phyloP scores from a whole-genome alignment of 768 basidiomycete species.

The Mycena epipterygia region DNA sequence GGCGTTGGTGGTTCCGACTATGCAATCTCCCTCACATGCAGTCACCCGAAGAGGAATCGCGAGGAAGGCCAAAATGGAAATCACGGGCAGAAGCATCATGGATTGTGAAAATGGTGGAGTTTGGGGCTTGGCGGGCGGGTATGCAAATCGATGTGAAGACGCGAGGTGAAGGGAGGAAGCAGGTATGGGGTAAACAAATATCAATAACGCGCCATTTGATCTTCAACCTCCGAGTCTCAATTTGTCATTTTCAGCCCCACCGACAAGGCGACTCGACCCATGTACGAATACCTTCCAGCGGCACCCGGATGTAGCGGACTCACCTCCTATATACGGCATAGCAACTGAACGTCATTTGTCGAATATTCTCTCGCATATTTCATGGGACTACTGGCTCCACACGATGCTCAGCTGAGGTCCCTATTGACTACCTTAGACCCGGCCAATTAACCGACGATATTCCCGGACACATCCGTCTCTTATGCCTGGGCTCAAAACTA shows the following conservation, averaged over 20 bases:
- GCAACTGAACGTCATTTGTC: neutral
- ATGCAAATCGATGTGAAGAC: neutral
- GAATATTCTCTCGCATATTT: neutral
- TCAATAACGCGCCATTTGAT: neutral
- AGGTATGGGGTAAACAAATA: neutral
- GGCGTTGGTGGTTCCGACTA: conserved; percentile 68
- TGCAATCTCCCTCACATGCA: conserved; percentile 83
- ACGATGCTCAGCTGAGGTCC: neutral
- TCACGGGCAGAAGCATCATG: conserved; percentile 35
- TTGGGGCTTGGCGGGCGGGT: conserved; percentile 20
- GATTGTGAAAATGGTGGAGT: neutral
- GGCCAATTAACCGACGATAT: conserved; percentile 27
- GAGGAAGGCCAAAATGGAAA: conserved; percentile 42
- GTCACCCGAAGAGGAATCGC: conserved; percentile 53
- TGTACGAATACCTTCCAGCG: no score
- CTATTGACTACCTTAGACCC: neutral
- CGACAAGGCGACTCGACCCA: no score
- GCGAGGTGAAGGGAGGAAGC: neutral
- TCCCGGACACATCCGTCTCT: conserved; percentile 5
- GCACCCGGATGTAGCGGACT: neutral
- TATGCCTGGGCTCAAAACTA: neutral
- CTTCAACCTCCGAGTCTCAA: no score
- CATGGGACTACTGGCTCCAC: neutral
- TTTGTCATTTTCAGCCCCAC: no score
- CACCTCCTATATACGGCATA: neutral